These are phyloP conservation scores for Cupressus sempervirens DNA, from an alignment of 75 land plant genomes.

Conservation along the genomic window DNA sequence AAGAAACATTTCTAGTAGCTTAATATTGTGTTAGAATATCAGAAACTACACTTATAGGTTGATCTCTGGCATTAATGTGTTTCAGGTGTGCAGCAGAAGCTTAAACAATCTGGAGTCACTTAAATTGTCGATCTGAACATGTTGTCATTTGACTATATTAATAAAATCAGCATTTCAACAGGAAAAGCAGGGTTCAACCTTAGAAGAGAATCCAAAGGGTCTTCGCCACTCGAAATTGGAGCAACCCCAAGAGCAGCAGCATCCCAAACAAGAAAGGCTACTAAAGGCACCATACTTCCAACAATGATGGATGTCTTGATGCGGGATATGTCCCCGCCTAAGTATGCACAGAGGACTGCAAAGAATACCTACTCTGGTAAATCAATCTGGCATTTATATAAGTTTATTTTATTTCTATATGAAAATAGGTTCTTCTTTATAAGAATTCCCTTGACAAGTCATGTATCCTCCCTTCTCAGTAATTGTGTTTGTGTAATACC, in stretches of 20 bases:
- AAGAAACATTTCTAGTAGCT: no score
- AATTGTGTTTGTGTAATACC: neutral
- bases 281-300: slow-evolving; percentile 71
- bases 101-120: no score
- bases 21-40: no score
- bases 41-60: no score
- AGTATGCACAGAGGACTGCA: slow-evolving; percentile 71
- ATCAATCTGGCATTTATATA: neutral
- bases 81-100: no score
- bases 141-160: no score
- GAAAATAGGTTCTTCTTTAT: neutral
- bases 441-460: neutral
- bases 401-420: neutral
- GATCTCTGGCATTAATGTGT: no score
- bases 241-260: slow-evolving; percentile 52
- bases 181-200: slow-evolving; percentile 12
- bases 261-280: slow-evolving; percentile 66
- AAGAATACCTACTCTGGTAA: neutral
- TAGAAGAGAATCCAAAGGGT: slow-evolving; percentile 34
- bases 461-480: no score
- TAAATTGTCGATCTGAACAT: no score
- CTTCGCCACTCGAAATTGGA: slow-evolving; percentile 22
- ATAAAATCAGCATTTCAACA: no score
- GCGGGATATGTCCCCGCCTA: slow-evolving; percentile 60
- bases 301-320: slow-evolving; percentile 56